phyloP scores from a whole-genome alignment of 257 asterid genomes.

The Plectranthus barbatus region DNA sequence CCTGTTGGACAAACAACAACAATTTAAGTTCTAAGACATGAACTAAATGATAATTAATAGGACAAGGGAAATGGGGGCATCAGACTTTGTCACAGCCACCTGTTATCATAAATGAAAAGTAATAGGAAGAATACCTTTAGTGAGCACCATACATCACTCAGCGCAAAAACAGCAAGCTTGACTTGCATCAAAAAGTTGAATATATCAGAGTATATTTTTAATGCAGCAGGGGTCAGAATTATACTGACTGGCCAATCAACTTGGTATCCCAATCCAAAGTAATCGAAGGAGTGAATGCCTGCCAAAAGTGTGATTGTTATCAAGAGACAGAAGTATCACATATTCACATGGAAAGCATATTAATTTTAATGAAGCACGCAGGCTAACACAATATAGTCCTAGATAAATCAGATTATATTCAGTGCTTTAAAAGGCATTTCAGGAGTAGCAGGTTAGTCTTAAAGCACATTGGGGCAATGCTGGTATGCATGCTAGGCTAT shows the following conservation, averaged over 20 bases:
- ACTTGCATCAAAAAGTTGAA: slow-evolving; percentile 85
- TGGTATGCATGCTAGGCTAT: slow-evolving; percentile 1
- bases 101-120: not conserved
- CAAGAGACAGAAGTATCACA: slow-evolving; percentile 13
- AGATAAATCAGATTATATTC: not conserved
- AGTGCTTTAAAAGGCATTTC: not conserved
- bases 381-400: slow-evolving; percentile 1
- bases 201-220: slow-evolving; percentile 73
- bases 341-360: slow-evolving; percentile 9
- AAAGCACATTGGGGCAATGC: slow-evolving; percentile 7
- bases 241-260: slow-evolving; percentile 92
- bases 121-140: slow-evolving; percentile 51
- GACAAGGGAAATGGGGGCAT: too few species aligned
- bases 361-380: not conserved
- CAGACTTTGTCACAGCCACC: too few species aligned
- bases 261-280: slow-evolving; percentile 87
- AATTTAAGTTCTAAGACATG: slow-evolving; percentile 17
- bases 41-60: not conserved
- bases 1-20: slow-evolving; percentile 31
- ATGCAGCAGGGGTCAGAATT: slow-evolving; percentile 68
- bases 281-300: slow-evolving; percentile 82
- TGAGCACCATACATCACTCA: slow-evolving; percentile 77
- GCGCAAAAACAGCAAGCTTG: slow-evolving; percentile 88
- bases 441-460: not conserved
- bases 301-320: slow-evolving; percentile 24